phyloP scores from a whole-genome alignment of 2,329 filamentous ascomycete genomes.

The Microcyclosporella mali region DNA sequence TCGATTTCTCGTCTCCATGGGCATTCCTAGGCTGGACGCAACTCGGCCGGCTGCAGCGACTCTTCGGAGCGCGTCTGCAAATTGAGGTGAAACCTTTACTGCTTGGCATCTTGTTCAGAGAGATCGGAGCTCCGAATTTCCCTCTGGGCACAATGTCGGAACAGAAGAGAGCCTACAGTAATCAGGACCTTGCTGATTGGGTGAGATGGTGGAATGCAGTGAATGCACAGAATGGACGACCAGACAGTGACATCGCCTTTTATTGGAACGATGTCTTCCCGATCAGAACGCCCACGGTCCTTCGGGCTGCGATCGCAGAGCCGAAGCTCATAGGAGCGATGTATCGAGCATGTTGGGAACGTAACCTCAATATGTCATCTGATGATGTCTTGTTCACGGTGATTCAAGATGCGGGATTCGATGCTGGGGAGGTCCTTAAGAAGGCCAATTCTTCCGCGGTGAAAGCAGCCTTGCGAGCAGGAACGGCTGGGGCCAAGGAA shows the following conservation, averaged over 20 bases:
- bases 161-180: constrained; percentile 17
- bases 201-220: constrained; percentile 22
- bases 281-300: constrained; percentile 16
- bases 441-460: constrained; percentile 12
- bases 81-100: constrained; percentile 22
- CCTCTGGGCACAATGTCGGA: constrained; percentile 16
- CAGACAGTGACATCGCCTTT: constrained; percentile 17
- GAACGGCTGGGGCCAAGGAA: constrained; percentile 18
- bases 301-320: constrained; percentile 15
- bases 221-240: constrained; percentile 15
- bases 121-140: constrained; percentile 21
- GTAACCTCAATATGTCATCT: constrained; percentile 20
- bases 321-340: constrained; percentile 11
- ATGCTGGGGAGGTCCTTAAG: constrained; percentile 9
- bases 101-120: constrained; percentile 20
- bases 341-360: constrained; percentile 22
- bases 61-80: constrained; percentile 13
- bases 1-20: constrained; percentile 21
- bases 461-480: constrained; percentile 17
- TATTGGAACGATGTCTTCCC: constrained; percentile 21
- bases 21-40: constrained; percentile 21
- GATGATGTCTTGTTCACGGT: constrained; percentile 15
- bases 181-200: constrained; percentile 19
- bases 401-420: constrained; percentile 15
- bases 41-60: constrained; percentile 11